These are phyloP conservation scores for Colletotrichum brevisporum DNA, from an alignment of 2,329 filamentous ascomycete genomes.

Conservation along the genomic window DNA sequence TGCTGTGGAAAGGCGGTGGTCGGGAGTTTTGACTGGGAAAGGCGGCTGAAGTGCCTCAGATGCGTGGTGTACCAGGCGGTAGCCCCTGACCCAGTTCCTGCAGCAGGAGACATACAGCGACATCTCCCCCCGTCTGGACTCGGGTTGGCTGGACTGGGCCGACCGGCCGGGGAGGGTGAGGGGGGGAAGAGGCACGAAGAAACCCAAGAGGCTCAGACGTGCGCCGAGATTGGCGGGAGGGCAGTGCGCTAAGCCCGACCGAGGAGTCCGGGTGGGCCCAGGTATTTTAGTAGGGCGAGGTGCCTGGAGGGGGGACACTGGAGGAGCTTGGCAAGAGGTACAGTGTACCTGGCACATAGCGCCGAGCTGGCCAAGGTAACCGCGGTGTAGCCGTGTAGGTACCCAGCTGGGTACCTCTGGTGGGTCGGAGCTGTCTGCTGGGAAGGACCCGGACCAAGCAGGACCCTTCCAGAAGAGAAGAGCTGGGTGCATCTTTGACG, in stretches of 20 bases:
- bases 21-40: conserved; percentile 18
- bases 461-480: conserved; percentile 20
- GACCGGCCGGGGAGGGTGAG: conserved; percentile 20
- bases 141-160: conserved; percentile 18
- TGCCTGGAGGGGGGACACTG: conserved; percentile 2
- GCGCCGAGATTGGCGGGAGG: conserved; percentile 40
- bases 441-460: conserved; percentile 27
- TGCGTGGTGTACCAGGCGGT: neutral
- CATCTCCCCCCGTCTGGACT: conserved; percentile 21
- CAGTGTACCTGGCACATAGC: conserved; percentile 1
- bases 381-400: no score
- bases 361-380: no score
- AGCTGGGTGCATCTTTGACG: conserved; percentile 19
- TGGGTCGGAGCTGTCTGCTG: neutral
- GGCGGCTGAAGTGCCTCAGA: conserved; percentile 39
- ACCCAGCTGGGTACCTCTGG: no score
- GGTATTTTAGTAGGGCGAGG: neutral
- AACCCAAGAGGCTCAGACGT: conserved; percentile 40
- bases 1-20: conserved; percentile 2
- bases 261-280: conserved; percentile 16
- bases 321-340: neutral
- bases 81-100: neutral
- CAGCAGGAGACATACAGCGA: neutral
- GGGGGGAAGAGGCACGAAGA: conserved; percentile 27
- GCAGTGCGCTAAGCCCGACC: conserved; percentile 17